Evolutionary conservation across 2,329 filamentous ascomycete genomes (phyloP), one percentile per base, ranked within the genome.

Genomic region (Hypomyces rosellus): DNA sequence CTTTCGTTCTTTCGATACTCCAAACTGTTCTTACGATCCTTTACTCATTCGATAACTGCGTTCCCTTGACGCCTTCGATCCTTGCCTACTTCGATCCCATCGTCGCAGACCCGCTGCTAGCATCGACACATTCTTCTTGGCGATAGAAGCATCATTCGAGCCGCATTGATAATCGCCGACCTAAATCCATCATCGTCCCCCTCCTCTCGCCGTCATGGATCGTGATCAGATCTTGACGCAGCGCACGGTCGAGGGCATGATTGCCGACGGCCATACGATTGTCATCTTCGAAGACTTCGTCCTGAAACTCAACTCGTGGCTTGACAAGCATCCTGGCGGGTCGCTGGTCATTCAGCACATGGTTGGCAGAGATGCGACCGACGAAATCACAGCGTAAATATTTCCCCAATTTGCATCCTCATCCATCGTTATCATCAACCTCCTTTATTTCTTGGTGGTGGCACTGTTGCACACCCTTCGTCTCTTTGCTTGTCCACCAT

Each of bases 331-430:
- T 63, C 93, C 93, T 12, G 93, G 93, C 51, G 93, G 93, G 59
- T 85, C 92, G 61, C 93, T 90, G 70, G 81, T 92, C 49, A 95
- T 99, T 57, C 75, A 82, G 65, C 93, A 99, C 65, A 93, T 96
- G 89, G 81, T 97, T 54, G 90, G 90, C 54, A 82, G 86, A 69
- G 90, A 96, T 80, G 92, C 89, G 46, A 96, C 92, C 11, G 91
- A 96, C 67, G 93, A 97, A 70, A 85, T 97, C 54, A 89, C 86
- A 67, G 88, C 85, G 89, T 96, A 78, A 43, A 34, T 45, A 43
- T 75, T 42, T 46, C 53, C 49, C 49, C 40, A 22, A 13, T 46
- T 46, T 42, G 34, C 7, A 16, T 14, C 16, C 3, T 40, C 14
- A 20, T n/a, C 14, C 25, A 30, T 11, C 12, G 5, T 4, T 15